phyloP scores from a whole-genome alignment of 2,329 filamentous ascomycete species.

The Venturia asperata region DNA sequence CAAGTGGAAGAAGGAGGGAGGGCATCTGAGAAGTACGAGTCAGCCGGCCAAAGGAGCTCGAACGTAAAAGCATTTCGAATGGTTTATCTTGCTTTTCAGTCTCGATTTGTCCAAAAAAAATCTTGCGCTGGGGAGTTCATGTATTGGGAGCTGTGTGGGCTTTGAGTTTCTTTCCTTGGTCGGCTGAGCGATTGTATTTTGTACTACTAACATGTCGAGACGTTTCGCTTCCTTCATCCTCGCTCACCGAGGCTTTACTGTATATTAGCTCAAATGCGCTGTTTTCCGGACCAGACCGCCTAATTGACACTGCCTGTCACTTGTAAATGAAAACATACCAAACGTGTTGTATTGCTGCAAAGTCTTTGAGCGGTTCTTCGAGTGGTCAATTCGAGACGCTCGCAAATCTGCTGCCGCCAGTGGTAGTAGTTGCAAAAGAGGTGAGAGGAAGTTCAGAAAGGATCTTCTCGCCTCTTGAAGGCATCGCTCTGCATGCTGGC shows the following conservation, averaged over 20 bases:
- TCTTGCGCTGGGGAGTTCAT: neutral
- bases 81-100: neutral
- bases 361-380: neutral
- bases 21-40: conserved; percentile 2
- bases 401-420: neutral
- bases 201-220: conserved; percentile 1
- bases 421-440: neutral
- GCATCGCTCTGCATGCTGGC: neutral
- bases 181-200: neutral
- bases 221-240: neutral
- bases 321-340: neutral
- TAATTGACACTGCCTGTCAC: conserved; percentile 3
- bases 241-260: neutral
- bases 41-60: neutral
- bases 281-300: conserved; percentile 1
- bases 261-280: neutral
- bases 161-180: neutral
- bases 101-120: neutral
- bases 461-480: neutral
- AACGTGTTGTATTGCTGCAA: neutral
- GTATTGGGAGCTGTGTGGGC: neutral
- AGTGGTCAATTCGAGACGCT: neutral
- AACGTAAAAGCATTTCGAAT: neutral
- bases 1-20: conserved; percentile 17
- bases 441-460: neutral